Conservation (phyloP, 805 yeast species). For the Myxozyma sirexii region DNA sequence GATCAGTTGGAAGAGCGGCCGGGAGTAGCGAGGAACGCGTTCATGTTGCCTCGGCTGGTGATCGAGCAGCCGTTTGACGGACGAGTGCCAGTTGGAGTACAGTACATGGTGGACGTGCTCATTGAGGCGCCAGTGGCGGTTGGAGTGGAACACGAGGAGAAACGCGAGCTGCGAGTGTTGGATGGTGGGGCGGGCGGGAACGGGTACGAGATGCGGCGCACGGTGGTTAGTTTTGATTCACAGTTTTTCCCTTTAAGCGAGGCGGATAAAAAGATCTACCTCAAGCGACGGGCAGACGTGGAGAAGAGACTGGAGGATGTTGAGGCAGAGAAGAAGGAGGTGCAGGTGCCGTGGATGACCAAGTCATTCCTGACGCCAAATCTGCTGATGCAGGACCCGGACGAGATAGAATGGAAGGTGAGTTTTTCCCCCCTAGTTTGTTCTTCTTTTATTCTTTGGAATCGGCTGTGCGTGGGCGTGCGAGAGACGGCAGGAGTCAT, state of each 20-base stretch:
- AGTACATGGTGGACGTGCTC: conserved; percentile 16
- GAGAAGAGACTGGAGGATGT: neutral
- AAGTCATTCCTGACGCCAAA: conserved; percentile 7
- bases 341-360: conserved; percentile 10
- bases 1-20: neutral
- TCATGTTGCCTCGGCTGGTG: conserved; percentile 14
- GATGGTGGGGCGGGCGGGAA: neutral
- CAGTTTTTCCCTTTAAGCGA: conserved; percentile 2
- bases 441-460: neutral
- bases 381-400: conserved; percentile 8
- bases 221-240: conserved; percentile 16
- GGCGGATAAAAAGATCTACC: neutral
- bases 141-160: conserved; percentile 2
- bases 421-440: neutral
- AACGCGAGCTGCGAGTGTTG: neutral
- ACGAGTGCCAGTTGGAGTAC: conserved; percentile 7
- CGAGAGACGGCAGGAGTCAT: neutral
- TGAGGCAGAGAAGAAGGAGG: neutral
- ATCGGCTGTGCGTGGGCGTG: neutral
- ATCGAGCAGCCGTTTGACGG: conserved; percentile 11
- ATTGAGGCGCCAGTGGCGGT: conserved; percentile 23
- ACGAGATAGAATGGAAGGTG: conserved; percentile 13
- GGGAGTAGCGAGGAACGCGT: conserved; percentile 9
- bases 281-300: neutral
- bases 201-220: conserved; percentile 15